phyloP scores from a whole-genome alignment of 352 stramenopile species.

The Phytophthora cactorum region DNA sequence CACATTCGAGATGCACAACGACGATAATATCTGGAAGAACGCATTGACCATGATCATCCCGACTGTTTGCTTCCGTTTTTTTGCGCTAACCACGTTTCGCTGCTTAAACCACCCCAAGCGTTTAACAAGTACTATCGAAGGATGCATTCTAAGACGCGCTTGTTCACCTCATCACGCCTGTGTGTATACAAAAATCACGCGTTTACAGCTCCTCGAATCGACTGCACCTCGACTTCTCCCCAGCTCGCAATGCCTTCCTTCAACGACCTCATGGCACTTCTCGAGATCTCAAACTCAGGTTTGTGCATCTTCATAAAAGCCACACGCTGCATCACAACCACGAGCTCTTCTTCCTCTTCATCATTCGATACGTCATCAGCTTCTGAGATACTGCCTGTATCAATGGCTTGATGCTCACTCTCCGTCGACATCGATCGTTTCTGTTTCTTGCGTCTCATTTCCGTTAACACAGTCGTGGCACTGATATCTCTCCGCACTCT shows the following conservation, averaged over 20 bases:
- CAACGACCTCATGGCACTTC: slow-evolving; percentile 26
- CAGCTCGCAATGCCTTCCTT: slow-evolving; percentile 42
- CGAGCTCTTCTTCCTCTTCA: slow-evolving; percentile 23
- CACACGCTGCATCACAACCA: slow-evolving; percentile 42
- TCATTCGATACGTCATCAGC: not conserved
- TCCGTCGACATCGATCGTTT: slow-evolving; percentile 9
- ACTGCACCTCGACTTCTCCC: slow-evolving; percentile 40
- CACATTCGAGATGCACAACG: too few relatives aligned
- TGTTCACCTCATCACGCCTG: too few relatives aligned
- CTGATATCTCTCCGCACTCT: slow-evolving; percentile 48
- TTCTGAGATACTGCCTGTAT: not conserved
- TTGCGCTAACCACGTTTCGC: too few relatives aligned
- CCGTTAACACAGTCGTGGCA: slow-evolving; percentile 35
- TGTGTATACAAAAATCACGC: slow-evolving; percentile 3
- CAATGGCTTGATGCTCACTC: slow-evolving; percentile 1
- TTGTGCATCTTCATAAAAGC: slow-evolving; percentile 45
- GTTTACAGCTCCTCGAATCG: slow-evolving; percentile 39
- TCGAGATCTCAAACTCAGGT: slow-evolving; percentile 30
- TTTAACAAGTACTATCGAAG: too few relatives aligned
- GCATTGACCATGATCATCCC: too few relatives aligned
- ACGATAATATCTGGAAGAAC: too few relatives aligned
- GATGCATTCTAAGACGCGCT: too few relatives aligned
- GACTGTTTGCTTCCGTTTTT: too few relatives aligned
- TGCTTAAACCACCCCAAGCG: too few relatives aligned
- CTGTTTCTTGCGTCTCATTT: slow-evolving; percentile 22